Evolutionary conservation across 1,284 basidiomycete genomes (phyloP).

Genomic region (Spongiforma sp.): DNA sequence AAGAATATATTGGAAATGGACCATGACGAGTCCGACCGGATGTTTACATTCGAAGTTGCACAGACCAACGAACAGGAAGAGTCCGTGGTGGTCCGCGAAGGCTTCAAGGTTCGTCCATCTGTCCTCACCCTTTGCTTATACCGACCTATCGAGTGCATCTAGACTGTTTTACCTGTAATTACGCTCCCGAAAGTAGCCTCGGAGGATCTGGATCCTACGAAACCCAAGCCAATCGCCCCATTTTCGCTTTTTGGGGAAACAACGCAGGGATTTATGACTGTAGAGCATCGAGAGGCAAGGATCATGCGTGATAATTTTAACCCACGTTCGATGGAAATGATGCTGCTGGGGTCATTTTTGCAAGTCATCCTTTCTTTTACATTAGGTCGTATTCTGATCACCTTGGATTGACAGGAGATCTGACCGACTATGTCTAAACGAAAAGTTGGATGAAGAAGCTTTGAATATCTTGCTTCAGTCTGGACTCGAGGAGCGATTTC

Average conservation of each 20-base stretch:
- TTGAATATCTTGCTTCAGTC: slow-evolving; percentile 35
- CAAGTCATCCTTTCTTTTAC: slow-evolving; percentile 10
- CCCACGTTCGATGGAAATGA: not conserved
- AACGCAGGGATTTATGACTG: slow-evolving; percentile 40
- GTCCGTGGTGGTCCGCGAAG: slow-evolving; percentile 44
- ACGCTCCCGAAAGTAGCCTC: not conserved
- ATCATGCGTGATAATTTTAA: slow-evolving; percentile 1
- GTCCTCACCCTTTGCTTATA: not conserved
- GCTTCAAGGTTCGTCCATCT: slow-evolving; percentile 44
- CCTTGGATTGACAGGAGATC: slow-evolving; percentile 21
- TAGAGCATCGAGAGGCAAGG: slow-evolving; percentile 24
- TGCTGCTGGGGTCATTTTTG: slow-evolving; percentile 26
- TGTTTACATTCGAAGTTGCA: slow-evolving; percentile 60
- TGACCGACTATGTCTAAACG: slow-evolving; percentile 33
- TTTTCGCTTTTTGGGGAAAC: slow-evolving; percentile 42
- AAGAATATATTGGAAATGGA: slow-evolving; percentile 34
- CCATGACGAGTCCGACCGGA: slow-evolving; percentile 48
- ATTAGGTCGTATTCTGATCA: not conserved
- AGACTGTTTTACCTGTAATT: slow-evolving; percentile 27
- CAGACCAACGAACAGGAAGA: slow-evolving; percentile 66
- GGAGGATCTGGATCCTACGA: slow-evolving; percentile 17
- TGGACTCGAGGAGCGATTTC: slow-evolving; percentile 38
- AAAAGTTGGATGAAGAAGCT: slow-evolving; percentile 33
- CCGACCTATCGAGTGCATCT: not conserved
- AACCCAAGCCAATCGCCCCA: slow-evolving; percentile 23